A percentile compares a stretch with the other conserved stretches of the same genome.
Conservation (phyloP, 1,139 yeast genomes). For the Suhomyces bribrorum region DNA sequence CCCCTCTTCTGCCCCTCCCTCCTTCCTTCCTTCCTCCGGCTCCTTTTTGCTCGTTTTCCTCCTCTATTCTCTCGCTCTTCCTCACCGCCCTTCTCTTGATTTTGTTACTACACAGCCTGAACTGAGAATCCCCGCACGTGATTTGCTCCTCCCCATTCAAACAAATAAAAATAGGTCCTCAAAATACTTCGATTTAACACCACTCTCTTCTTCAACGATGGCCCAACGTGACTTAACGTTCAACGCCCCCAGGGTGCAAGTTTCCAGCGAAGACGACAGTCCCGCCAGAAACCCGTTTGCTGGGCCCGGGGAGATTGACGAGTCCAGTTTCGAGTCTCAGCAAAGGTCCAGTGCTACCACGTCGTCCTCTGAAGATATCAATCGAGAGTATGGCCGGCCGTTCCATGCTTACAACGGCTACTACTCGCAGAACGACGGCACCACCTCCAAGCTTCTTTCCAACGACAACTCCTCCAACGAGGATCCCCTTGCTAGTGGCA, state of each 20-base stretch:
- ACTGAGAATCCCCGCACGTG: slow-evolving; percentile 5
- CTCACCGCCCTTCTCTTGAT: background rate
- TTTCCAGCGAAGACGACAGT: slow-evolving; percentile 11
- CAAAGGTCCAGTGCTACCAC: slow-evolving; percentile 16
- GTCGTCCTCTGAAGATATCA: slow-evolving; percentile 22
- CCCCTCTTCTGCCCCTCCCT: no score
- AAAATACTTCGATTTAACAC: background rate
- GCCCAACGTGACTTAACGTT: slow-evolving; percentile 40
- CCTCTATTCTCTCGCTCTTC: no score
- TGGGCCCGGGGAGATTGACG: slow-evolving; percentile 18
- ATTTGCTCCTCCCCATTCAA: slow-evolving; percentile 3
- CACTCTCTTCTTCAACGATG: slow-evolving; percentile 18
- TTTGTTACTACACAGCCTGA: background rate
- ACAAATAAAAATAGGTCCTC: slow-evolving; percentile 7
- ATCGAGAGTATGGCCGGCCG: slow-evolving; percentile 38
- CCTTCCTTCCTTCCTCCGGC: no score
- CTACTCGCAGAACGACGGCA: slow-evolving; percentile 42
- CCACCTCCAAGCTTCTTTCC: slow-evolving; percentile 42
- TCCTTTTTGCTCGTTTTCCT: no score
- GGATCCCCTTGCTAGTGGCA: slow-evolving; percentile 13
- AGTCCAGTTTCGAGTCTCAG: slow-evolving; percentile 16
- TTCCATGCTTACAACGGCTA: slow-evolving; percentile 48
- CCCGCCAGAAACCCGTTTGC: slow-evolving; percentile 14
- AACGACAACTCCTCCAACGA: slow-evolving; percentile 29
- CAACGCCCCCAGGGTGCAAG: slow-evolving; percentile 27